Base-by-base conservation (phyloP, 192 early-diverging fungal genomes). In the Backusella tuberculispora region DNA sequence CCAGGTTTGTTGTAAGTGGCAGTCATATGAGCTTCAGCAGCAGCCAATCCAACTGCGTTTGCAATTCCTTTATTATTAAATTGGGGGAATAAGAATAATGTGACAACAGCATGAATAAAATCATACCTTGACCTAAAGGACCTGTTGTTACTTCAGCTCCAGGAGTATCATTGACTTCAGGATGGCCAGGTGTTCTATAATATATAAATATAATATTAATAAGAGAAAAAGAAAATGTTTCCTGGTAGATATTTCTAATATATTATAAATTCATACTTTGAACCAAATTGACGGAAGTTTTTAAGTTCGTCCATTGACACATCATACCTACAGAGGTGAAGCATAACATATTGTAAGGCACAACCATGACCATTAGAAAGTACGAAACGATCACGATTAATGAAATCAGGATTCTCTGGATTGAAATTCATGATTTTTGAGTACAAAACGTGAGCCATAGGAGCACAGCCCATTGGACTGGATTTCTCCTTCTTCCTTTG, bases 111-210 rank as follows among this genome's bases (percentile, higher is more conserved):
- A n/a, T n/a, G n/a, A n/a, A n/a, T n/a, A n/a, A n/a, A n/a, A n/a
- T n/a, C n/a, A 99, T 81, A 83, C 87, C 93, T 90, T 97, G 96
- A 60, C 97, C 97, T n/a, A 98, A 90, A 29, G 97, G 97, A 24
- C 97, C 97, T 56, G 98, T 99, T 12, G 98, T 95, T 19, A 97
- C 96, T 83, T 99, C 98, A 74, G 98, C 89, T 53, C 98, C 97
- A 45, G 88, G 85, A 43, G 95, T 94, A 26, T 93, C 85, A 53
- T 90, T 89, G 71, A 86, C 85, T 83, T 99, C 98, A 26, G 98
- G 98, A 81, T 99, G 98, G 4, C 98, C 98, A 29, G 98, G 98
- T 56, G 96, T 97, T 66, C 93, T 96, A 76, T 26, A 64, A 45
- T 56, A 24, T 21, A n/a, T n/a, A n/a, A n/a, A n/a, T n/a, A n/a